These are phyloP conservation scores for Mycena capillaripes DNA, from an alignment of 768 basidiomycete species.

Conservation along the genomic window DNA sequence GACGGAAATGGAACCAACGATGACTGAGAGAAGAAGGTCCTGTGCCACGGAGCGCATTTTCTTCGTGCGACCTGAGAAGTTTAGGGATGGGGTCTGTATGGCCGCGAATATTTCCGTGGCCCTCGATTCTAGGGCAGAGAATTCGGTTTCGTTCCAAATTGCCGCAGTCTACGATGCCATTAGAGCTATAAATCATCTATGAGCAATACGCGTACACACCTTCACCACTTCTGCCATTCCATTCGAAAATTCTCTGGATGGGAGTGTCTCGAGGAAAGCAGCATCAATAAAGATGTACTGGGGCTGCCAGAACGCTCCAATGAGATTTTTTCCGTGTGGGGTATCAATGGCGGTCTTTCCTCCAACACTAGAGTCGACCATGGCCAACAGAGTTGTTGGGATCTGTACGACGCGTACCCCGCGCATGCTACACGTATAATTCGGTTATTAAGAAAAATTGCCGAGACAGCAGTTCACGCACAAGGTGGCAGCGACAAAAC, in stretches of 20 bases:
- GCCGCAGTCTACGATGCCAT: conserved; percentile 85
- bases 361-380: conserved; percentile 98
- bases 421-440: conserved; percentile 82
- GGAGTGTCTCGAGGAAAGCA: conserved; percentile 94
- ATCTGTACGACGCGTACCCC: conserved; percentile 96
- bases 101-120: conserved; percentile 89
- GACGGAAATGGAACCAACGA: conserved; percentile 93
- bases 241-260: conserved; percentile 94
- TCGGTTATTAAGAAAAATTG: conserved; percentile 16
- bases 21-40: conserved; percentile 89
- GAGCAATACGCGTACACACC: conserved; percentile 57
- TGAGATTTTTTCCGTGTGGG: conserved; percentile 97
- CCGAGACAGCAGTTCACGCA: conserved; percentile 60
- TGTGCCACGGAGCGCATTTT: conserved; percentile 81
- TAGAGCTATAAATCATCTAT: neutral
- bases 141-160: conserved; percentile 96
- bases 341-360: conserved; percentile 99
- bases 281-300: conserved; percentile 98
- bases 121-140: conserved; percentile 88
- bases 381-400: conserved; percentile 95
- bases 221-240: conserved; percentile 99
- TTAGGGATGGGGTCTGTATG: conserved; percentile 77
- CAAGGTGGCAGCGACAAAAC: conserved; percentile 98
- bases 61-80: conserved; percentile 69
- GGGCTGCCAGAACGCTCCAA: conserved; percentile 99